phyloP scores from a whole-genome alignment of 352 stramenopile genomes.

The Phytophthora boehmeriae region DNA sequence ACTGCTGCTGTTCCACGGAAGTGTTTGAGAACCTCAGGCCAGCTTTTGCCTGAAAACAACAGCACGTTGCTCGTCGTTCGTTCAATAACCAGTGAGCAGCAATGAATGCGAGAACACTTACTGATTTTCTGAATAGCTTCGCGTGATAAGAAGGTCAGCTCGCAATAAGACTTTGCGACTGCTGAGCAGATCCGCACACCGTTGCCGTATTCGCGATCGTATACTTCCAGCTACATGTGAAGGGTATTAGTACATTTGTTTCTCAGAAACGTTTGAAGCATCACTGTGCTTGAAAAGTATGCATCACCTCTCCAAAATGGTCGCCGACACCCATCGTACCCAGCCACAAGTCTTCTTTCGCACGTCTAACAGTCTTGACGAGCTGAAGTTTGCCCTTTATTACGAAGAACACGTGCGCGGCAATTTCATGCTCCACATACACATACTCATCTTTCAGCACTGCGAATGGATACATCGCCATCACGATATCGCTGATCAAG shows the following conservation, averaged over 20 bases:
- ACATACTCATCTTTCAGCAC: constrained; percentile 81
- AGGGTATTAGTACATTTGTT: too few species aligned
- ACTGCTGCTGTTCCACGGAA: constrained; percentile 55
- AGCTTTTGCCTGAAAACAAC: constrained; percentile 55
- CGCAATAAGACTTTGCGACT: constrained; percentile 77
- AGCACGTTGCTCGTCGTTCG: too few species aligned
- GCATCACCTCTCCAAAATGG: constrained; percentile 80
- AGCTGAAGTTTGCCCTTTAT: constrained; percentile 77
- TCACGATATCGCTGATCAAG: constrained; percentile 85
- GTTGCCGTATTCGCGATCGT: constrained; percentile 77
- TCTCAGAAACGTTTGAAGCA: too few species aligned
- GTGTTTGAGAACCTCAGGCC: constrained; percentile 73
- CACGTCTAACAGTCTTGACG: constrained; percentile 53
- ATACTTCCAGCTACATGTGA: constrained; percentile 77
- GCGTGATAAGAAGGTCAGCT: constrained; percentile 82
- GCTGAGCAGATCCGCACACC: constrained; percentile 86
- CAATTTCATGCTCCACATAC: constrained; percentile 84
- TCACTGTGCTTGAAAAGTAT: too few species aligned
- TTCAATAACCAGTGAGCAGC: constrained; percentile 1
- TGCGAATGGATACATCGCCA: constrained; percentile 79
- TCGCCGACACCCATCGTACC: constrained; percentile 54
- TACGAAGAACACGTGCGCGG: constrained; percentile 84
- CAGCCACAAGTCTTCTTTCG: constrained; percentile 54
- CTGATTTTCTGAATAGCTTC: constrained; percentile 78
- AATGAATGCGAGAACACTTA: constrained; percentile 27